Conservation (phyloP, 2,329 filamentous ascomycete species). For the Didymella glomerata region DNA sequence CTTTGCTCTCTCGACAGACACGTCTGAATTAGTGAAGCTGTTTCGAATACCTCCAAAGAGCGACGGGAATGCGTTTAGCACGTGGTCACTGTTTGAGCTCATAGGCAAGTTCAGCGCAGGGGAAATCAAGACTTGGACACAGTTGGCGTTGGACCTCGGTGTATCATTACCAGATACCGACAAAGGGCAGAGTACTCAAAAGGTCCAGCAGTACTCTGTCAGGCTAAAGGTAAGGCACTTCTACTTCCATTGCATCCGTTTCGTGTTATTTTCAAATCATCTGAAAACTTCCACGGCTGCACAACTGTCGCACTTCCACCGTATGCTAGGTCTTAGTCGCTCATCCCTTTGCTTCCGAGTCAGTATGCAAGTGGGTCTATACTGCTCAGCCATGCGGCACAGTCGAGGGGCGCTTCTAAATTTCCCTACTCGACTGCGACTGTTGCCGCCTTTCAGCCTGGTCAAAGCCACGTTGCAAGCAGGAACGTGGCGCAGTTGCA, state of each 20-base stretch:
- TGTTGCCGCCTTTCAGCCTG: background rate
- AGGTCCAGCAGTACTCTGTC: constrained; percentile 94
- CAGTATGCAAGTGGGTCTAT: background rate
- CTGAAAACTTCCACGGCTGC: background rate
- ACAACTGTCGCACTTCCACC: background rate
- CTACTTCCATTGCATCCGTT: background rate
- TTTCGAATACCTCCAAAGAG: constrained; percentile 85
- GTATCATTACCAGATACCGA: constrained; percentile 83
- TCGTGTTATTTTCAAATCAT: background rate
- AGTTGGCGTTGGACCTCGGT: constrained; percentile 84
- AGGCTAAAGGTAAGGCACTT: constrained; percentile 74
- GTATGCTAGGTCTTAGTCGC: background rate
- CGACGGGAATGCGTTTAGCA: constrained; percentile 85
- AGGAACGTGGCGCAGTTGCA: constrained; percentile 1
- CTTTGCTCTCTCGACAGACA: constrained; percentile 74
- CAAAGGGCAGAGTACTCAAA: constrained; percentile 89
- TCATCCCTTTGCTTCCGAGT: constrained; percentile 2
- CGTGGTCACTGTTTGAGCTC: constrained; percentile 78
- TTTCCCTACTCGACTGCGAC: background rate
- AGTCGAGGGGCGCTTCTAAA: background rate
- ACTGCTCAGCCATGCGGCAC: constrained; percentile 1
- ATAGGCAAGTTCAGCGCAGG: constrained; percentile 80
- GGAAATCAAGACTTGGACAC: constrained; percentile 92
- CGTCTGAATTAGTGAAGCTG: constrained; percentile 73
- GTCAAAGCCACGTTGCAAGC: constrained; percentile 2